Evolutionary conservation across 2,329 filamentous ascomycete genomes (phyloP).

Genomic region (Hypoxylon sp.): DNA sequence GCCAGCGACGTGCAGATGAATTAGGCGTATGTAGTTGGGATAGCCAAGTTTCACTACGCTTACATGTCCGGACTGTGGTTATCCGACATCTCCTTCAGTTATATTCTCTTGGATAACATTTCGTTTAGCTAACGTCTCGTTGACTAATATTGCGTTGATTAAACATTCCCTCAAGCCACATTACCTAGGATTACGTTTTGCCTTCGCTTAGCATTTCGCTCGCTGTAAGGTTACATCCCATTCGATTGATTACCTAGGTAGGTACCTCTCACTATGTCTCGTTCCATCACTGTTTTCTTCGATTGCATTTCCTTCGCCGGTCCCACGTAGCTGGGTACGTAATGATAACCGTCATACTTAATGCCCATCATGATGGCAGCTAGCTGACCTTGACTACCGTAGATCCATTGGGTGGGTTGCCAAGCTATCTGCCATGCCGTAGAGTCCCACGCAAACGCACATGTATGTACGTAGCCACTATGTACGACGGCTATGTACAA

Average conservation of each 20-base stretch:
- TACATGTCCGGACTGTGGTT: too few species aligned
- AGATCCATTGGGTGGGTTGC: not conserved
- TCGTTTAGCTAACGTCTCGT: not conserved
- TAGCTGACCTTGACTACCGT: not conserved
- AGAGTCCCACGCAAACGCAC: constrained; percentile 8
- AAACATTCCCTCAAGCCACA: too few species aligned
- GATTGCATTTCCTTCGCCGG: not conserved
- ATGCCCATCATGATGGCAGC: not conserved
- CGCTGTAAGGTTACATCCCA: not conserved
- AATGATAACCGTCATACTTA: not conserved
- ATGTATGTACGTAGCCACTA: constrained; percentile 11
- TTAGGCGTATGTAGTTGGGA: not conserved
- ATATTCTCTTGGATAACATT: not conserved
- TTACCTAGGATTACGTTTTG: too few species aligned
- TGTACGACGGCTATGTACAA: constrained; percentile 15
- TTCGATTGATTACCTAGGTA: too few species aligned
- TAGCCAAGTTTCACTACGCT: not conserved
- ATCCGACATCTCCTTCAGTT: too few species aligned
- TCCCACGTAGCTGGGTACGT: constrained; percentile 2
- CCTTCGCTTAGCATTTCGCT: not conserved
- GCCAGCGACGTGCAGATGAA: not conserved
- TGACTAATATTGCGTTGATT: too few species aligned
- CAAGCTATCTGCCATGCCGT: not conserved
- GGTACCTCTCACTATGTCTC: too few species aligned
- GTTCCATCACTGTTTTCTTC: not conserved